Base-by-base conservation (phyloP, 345 rosid species). In the Acer yangbiense region DNA sequence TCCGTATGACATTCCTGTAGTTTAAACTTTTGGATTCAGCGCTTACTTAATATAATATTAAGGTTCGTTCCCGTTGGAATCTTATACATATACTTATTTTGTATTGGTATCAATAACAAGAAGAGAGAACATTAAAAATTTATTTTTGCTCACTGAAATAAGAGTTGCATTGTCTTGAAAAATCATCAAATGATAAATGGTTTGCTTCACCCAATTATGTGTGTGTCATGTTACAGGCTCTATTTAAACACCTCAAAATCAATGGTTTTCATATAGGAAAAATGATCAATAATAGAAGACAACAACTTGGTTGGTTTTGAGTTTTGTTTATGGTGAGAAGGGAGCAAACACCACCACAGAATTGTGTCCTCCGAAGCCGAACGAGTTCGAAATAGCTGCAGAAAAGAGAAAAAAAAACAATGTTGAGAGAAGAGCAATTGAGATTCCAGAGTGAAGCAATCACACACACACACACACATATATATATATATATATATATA, bases 321-420 rank as follows among this genome's bases (percentile, higher is more conserved):
- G 63, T 12, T 46, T 52, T 58, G 52, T 73, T 61, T 65, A 88
- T 35, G 88, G 83, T 41, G 20, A 61, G 81, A 85, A 90, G 18
- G 92, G 89, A 71, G 92, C 89, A 69, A 90, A 88, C 68, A 88
- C 94, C 29, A 90, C 89, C 77, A 87, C 94, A 0, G 90, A 88
- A 60, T 90, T 90, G 85, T 86, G 94, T 32, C 94, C 92, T 12
- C 94, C 91, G 54, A 90, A 87, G 55, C 90, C 92, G 62, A 90
- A 86, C 64, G 92, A 90, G 69, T 90, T 90, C 25, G 92, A 90
- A 78, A 87, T 90, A 61, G 76, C 94, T 90, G 90, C 82, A 79
- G 3, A 27, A 23, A 50, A 9, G 55, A 54, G 7, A 27, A 68
- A 63, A 2, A 25, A 0, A n/a, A 62, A 29, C 35, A 35, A 35